Percentiles rank a stretch among this genome's conserved stretches.
phyloP scores from a whole-genome alignment of 768 basidiomycete species.

The Lactarius psammicola region DNA sequence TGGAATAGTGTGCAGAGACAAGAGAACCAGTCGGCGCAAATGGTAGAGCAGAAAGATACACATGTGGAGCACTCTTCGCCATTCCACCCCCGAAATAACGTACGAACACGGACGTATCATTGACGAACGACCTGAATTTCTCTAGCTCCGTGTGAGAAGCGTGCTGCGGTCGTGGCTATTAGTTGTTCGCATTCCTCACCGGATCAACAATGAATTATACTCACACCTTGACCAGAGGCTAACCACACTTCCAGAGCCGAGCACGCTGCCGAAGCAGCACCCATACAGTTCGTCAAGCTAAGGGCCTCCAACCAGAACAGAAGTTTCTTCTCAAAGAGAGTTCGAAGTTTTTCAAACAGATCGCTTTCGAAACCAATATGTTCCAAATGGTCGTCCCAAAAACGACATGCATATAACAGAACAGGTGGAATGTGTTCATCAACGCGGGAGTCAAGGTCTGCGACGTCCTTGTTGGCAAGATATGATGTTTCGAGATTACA shows the following conservation, averaged over 20 bases:
- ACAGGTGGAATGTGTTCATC: neutral
- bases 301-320: conserved; percentile 9
- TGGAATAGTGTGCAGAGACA: neutral
- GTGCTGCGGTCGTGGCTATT: neutral
- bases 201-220: neutral
- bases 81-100: neutral
- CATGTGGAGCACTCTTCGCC: neutral
- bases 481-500: conserved; percentile 3
- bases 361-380: neutral
- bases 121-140: neutral
- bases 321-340: neutral
- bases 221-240: neutral
- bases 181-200: neutral
- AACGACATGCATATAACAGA: neutral
- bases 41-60: neutral
- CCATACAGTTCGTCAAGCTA: neutral
- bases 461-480: neutral
- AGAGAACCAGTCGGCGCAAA: neutral
- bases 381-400: conserved; percentile 5
- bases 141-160: neutral
- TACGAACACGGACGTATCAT: neutral
- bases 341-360: neutral
- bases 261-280: neutral
- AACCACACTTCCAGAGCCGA: neutral
- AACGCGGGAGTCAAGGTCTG: neutral